Conservation (phyloP, 2,329 filamentous ascomycete species). For the Diplodia corticola region DNA sequence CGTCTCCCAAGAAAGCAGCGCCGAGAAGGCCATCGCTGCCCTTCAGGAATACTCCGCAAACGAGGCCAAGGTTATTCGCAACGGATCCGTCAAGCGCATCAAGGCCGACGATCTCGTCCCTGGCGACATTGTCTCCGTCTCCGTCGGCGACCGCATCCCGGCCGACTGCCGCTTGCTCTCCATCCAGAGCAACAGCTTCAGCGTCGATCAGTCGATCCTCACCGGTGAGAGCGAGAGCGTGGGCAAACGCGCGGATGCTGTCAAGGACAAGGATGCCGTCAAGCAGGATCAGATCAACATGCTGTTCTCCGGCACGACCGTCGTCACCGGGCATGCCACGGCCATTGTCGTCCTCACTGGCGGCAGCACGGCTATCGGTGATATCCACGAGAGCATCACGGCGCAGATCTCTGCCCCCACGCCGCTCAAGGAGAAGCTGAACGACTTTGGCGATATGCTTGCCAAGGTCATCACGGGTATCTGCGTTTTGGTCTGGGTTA, state of each 20-base stretch:
- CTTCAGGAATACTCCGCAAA: constrained; percentile 99
- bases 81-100: constrained; percentile 76
- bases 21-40: constrained; percentile 96
- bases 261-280: constrained; percentile 81
- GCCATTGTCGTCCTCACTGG: constrained; percentile 91
- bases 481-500: constrained; percentile 94
- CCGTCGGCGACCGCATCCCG: constrained; percentile 89
- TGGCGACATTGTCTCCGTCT: constrained; percentile 83
- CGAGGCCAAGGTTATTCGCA: constrained; percentile 88
- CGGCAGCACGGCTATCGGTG: constrained; percentile 88
- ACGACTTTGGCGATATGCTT: constrained; percentile 93
- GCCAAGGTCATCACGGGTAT: constrained; percentile 99
- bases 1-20: constrained; percentile 97
- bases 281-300: constrained; percentile 98
- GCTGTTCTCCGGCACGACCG: constrained; percentile 96
- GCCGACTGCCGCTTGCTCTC: constrained; percentile 88
- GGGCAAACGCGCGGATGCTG: constrained; percentile 70
- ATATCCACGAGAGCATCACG: constrained; percentile 98
- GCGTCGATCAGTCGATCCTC: constrained; percentile 93
- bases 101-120: constrained; percentile 98
- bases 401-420: constrained; percentile 97
- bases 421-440: constrained; percentile 96
- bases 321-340: constrained; percentile 89
- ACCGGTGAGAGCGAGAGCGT: constrained; percentile 98
- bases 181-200: constrained; percentile 96